Evolutionary conservation across 495 filamentous ascomycete species (phyloP).

Genomic region (Penicillium samsonianum): DNA sequence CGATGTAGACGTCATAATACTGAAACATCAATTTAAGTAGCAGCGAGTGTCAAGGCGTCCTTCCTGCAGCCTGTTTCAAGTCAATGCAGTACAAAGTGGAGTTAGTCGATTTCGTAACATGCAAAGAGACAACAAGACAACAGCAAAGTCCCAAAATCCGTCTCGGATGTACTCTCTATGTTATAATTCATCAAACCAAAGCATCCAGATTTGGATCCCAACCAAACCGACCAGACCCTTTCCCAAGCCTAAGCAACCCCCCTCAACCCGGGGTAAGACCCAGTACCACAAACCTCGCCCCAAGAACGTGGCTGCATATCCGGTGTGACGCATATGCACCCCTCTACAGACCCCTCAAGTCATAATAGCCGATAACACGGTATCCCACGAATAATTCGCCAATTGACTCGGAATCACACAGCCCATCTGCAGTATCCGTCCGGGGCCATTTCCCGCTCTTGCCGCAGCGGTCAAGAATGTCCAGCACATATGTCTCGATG

Average conservation of each 20-base stretch:
- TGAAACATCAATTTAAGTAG: too few relatives aligned
- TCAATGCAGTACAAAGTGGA: too few relatives aligned
- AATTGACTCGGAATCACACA: background rate
- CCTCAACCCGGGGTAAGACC: background rate
- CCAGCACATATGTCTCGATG: conserved; percentile 11
- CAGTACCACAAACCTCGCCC: background rate
- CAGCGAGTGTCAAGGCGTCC: too few relatives aligned
- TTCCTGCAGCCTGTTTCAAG: too few relatives aligned
- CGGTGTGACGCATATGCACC: conserved; percentile 5
- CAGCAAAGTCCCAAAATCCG: too few relatives aligned
- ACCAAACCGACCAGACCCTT: too few relatives aligned
- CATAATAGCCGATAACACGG: background rate
- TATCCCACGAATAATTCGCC: background rate
- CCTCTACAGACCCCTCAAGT: background rate
- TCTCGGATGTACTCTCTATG: too few relatives aligned
- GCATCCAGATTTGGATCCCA: too few relatives aligned
- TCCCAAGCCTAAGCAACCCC: background rate
- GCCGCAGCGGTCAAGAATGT: conserved; percentile 12
- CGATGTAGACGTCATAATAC: too few relatives aligned
- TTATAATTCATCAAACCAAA: too few relatives aligned
- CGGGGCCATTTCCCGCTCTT: conserved; percentile 1
- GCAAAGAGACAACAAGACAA: too few relatives aligned
- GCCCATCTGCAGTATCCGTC: conserved; percentile 3
- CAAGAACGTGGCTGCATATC: conserved; percentile 7
- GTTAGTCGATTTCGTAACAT: too few relatives aligned